Evolutionary conservation across 2,329 filamentous ascomycete species (phyloP), one percentile per base, ranked within the genome.

Genomic region (Diaporthe sp.): DNA sequence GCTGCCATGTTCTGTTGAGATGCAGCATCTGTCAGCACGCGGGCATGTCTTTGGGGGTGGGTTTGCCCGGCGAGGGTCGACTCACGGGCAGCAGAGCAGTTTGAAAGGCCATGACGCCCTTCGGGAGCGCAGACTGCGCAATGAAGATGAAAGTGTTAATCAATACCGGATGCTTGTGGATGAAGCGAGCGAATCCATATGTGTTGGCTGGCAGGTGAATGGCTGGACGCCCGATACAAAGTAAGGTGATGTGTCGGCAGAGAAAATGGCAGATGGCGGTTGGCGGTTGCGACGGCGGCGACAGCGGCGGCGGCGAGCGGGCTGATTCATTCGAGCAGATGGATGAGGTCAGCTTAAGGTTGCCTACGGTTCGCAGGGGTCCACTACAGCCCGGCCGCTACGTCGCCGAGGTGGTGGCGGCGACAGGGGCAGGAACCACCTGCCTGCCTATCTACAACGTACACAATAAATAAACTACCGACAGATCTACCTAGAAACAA

Each of bases 1-100:
- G 83, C 82, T 62, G 83, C 81, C 68, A 89, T 81, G 76, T 85
- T 87, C 88, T 91, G 17, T n/a, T 10, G 12, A 25, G 46, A 19
- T 15, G 25, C 10, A 44, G n/a, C n/a, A 44, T 57, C 49, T 46
- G 60, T 65, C 25, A 65, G 44, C 25, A 51, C 34, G 19, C n/a
- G 10, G 9, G n/a, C 39, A 46, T 44, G 31, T 46, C 25, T 46
- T 51, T 17, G 10, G 58, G 49, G 58, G 34, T 22, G 34, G 37
- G 34, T n/a, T 28, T n/a, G 67, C 10, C 37, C 12, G 25, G 60
- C 34, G 19, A 39, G 58, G 65, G 25, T 49, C 22, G 39, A 75
- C 76, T 72, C 31, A 76, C 76, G 19, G 74, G 76, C 74, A 77
- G 74, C 76, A 77, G 51, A 72, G 71, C 76, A 71, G 62, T 65